Evolutionary conservation across 2,329 filamentous ascomycete genomes (phyloP), one percentile per base, ranked within the genome.

Genomic region (Davidsoniella virescens): DNA sequence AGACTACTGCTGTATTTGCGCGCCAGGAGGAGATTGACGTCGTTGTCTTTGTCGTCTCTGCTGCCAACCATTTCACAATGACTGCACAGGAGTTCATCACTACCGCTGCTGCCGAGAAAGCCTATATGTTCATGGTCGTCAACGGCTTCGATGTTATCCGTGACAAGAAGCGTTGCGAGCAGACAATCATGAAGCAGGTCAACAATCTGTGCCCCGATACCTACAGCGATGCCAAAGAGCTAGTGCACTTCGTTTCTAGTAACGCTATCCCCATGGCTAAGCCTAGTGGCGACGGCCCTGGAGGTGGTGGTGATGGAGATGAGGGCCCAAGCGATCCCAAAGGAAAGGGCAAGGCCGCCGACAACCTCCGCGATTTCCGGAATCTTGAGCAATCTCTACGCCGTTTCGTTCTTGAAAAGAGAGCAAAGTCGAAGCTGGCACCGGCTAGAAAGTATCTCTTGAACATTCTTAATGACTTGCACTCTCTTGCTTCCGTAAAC

Each of bases 1-100:
- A 96, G 68, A 98, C 92, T 0, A 98, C 92, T 1, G 92, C 92
- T 17, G 84, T 98, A 5, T 98, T 98, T 64, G 92, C 92, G 20
- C 76, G 92, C 52, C 92, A 98, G 62, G 92, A 98, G 64, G 92
- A 98, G 65, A 98, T 98, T 55, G 92, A 98, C 59, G 92, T 98
- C 0, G 92, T 98, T 1, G 88, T 98, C 0, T 98, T 98, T 59
- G 92, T 98, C 33, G 92, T 98, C 4, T 95, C 88, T 9, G 92
- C 92, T 2, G 87, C 90, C 23, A 98, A 98, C 57, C 92, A 98
- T 65, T 96, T 98, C 62, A 98, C 92, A 0, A 79, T 94, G 50
- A 94, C 92, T 1, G 88, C 92, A n/a, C 93, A 85, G 65, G 92
- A 98, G 59, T 98, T 98, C 60, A 94, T 98, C 55, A 84, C 85